A percentile compares a stretch with the other conserved stretches of the same genome.
phyloP scores from a whole-genome alignment of 1,284 basidiomycete species.

The Phellopilus nigrolimitatus region DNA sequence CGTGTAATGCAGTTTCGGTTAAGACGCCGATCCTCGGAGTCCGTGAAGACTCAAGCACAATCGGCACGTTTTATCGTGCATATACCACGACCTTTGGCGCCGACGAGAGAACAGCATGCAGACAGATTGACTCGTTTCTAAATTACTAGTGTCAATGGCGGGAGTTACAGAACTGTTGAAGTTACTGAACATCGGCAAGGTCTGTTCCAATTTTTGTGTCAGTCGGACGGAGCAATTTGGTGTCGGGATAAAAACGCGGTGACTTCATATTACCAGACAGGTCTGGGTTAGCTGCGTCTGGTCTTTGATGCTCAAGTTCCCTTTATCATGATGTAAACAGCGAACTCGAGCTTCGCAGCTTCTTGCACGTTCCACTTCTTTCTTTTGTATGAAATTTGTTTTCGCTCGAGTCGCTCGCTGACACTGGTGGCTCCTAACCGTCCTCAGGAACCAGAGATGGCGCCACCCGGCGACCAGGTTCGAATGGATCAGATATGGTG shows the following conservation, averaged over 20 bases:
- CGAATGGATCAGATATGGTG: constrained; percentile 11
- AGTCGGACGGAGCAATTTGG: too few species aligned
- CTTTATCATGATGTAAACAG: too few species aligned
- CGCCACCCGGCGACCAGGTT: not conserved
- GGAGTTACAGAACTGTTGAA: constrained; percentile 7
- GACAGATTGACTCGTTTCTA: not conserved
- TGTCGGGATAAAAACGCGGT: too few species aligned
- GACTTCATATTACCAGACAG: too few species aligned
- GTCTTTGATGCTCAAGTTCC: too few species aligned
- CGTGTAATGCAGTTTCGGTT: too few species aligned
- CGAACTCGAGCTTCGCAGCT: not conserved
- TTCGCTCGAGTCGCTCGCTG: not conserved
- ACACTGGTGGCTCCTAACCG: not conserved
- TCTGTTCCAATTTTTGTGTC: not conserved
- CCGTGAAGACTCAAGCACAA: too few species aligned
- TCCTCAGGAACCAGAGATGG: constrained; percentile 3
- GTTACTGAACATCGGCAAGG: constrained; percentile 2
- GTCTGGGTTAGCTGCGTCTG: too few species aligned
- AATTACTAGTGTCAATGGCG: not conserved
- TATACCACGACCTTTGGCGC: not conserved
- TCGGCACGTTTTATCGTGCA: too few species aligned
- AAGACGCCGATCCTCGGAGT: too few species aligned
- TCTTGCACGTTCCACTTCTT: not conserved
- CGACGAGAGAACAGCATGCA: not conserved
- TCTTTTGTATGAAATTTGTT: not conserved